Evolutionary conservation across 768 basidiomycete species (phyloP), one percentile per base, ranked within the genome.

Genomic region (Mycena metata): DNA sequence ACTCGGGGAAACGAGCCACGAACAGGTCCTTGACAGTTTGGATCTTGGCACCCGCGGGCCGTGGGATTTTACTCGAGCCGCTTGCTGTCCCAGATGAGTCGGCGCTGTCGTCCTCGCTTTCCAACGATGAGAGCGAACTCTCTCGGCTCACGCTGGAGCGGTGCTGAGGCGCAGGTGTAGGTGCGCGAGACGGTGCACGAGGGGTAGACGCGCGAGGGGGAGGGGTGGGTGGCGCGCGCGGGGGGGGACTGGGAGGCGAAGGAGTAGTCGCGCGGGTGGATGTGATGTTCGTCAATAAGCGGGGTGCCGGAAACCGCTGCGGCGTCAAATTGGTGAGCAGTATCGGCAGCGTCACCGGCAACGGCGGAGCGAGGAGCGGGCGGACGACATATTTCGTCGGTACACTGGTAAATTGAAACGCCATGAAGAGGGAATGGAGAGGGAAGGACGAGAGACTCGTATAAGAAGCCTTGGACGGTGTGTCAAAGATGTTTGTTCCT

Each of bases 241-340:
- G 12, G 21, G 19, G 5, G 51, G 7, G 51, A 36, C 19, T 33
- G 15, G 51, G 19, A 36, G 33, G 17, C 8, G 51, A 17, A 54
- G 51, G 51, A 36, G 56, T 26, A 30, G 60, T 30, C 13, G 16
- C 41, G 6, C 30, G 23, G 36, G 49, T 41, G 60, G 51, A 62
- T 24, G 36, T 39, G 23, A 52, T 42, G 60, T 62, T n/a, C 17
- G 23, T n/a, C 16, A 62, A 49, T 5, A 52, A 17, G 50, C 49
- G 49, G 10, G 60, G 60, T 26, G 13, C 36, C 19, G 49, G 60
- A 41, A 55, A 63, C 6, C 30, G 24, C 49, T 51, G 49, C 13
- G 49, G 60, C 23, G 42, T 43, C 19, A 61, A 41, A 39, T 43
- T 45, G 62, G 51, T 63, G 17, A 54, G 30, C 12, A 63, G 41